Base-by-base conservation (phyloP, 805 yeast genomes). In the Candida montana region DNA sequence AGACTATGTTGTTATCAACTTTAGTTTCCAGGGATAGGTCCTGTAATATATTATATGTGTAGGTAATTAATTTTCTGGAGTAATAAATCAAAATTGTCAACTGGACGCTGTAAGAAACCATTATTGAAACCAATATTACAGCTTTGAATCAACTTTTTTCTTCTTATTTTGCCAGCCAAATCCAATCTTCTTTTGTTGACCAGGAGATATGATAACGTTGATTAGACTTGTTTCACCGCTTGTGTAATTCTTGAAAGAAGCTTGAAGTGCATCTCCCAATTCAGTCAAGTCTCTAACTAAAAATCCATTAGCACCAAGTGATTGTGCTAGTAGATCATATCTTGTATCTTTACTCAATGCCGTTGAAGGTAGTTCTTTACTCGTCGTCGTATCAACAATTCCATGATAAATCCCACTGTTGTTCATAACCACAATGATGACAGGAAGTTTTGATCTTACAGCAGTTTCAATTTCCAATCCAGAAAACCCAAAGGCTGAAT, bases 341-440 rank as follows among this genome's bases (percentile, higher is more conserved):
- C 75, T 59, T 2, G 83, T 77, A 20, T 75, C 66, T 35, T 68
- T 65, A 19, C 79, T 67, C 31, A 82, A 58, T 0, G 83, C 81
- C 1, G 87, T 82, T 0, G 85, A 69, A 0, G 83, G 83, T 29
- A 74, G 54, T 21, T 21, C 24, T 21, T 21, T 21, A 21, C 9
- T 21, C 24, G 6, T 21, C 9, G 6, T 4, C 51, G 29, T 46
- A 2, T 55, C 49, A 9, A 59, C 69, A 7, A 70, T 64, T 1
- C 90, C 90, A 47, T 79, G 84, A 55, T 82, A 82, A 3, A 82
- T 77, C 1, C 90, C 90, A 24, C 81, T 73, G 55, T 82, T 82
- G 59, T 82, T 82, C 81, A 82, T 78, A n/a, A 82, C 77, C 20
- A 77, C 65, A 9, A 82, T 63, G 7, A 81, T 59, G 48, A 80